These are phyloP conservation scores for Erysimum cheiranthoides DNA, from an alignment of 345 rosid species.

Conservation along the genomic window DNA sequence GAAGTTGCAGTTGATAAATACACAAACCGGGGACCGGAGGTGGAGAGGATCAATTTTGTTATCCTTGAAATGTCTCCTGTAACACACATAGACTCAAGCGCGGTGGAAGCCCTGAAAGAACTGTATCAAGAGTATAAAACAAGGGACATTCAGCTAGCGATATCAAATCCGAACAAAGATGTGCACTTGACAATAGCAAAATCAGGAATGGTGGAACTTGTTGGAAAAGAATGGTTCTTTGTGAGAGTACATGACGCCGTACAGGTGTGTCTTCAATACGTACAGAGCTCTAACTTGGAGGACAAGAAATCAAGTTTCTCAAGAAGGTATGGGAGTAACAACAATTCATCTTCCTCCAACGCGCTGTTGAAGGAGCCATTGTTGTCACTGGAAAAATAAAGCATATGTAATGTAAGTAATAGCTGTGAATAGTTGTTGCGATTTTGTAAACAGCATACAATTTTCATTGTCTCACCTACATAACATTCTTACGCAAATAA, in stretches of 20 bases:
- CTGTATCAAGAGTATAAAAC: constrained; percentile 87
- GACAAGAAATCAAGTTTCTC: constrained; percentile 52
- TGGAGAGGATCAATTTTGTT: constrained; percentile 81
- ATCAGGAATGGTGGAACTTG: constrained; percentile 74
- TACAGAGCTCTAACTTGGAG: constrained; percentile 55
- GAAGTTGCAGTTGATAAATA: constrained; percentile 83
- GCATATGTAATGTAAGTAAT: constrained; percentile 28
- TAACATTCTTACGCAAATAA: neutral
- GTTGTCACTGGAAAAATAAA: constrained; percentile 42
- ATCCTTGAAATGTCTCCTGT: constrained; percentile 96
- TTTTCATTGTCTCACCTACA: constrained; percentile 5
- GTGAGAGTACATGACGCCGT: constrained; percentile 97
- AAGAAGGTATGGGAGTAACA: constrained; percentile 55
- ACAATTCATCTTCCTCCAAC: constrained; percentile 55
- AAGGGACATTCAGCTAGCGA: constrained; percentile 84
- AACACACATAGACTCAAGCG: constrained; percentile 87
- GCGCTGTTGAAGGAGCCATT: constrained; percentile 68
- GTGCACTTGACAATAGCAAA: constrained; percentile 79
- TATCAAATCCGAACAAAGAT: constrained; percentile 85
- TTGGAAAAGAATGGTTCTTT: constrained; percentile 94
- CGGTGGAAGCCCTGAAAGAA: constrained; percentile 93
- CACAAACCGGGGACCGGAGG: constrained; percentile 77
- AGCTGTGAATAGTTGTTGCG: constrained; percentile 34
- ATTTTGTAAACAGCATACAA: constrained; percentile 25
- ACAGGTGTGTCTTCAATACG: constrained; percentile 88